A percentile compares a stretch with the other conserved stretches of the same genome.
Conservation (phyloP, 148 eudicot genomes). For the Silene latifolia region DNA sequence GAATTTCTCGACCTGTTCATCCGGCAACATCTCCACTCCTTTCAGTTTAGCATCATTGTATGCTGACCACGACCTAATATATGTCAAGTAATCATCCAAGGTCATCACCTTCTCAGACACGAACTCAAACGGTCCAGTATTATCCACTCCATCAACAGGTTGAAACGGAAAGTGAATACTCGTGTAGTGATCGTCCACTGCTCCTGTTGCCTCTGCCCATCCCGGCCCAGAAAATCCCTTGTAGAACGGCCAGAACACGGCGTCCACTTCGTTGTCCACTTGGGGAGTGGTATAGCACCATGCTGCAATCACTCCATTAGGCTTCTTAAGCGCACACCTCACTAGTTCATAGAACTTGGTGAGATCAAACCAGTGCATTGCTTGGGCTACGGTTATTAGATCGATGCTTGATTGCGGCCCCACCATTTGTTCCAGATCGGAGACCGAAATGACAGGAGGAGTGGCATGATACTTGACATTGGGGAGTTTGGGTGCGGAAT, state of each 20-base stretch:
- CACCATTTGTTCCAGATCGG: slow-evolving; percentile 31
- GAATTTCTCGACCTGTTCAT: slow-evolving; percentile 46
- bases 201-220: slow-evolving; percentile 34
- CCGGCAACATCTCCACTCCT: slow-evolving; percentile 60
- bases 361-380: slow-evolving; percentile 70
- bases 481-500: slow-evolving; percentile 55
- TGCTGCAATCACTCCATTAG: slow-evolving; percentile 62
- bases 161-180: slow-evolving; percentile 54
- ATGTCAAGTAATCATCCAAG: slow-evolving; percentile 50
- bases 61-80: slow-evolving; percentile 64
- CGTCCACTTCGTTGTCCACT: slow-evolving; percentile 36
- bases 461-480: slow-evolving; percentile 46
- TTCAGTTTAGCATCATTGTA: slow-evolving; percentile 54
- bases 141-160: slow-evolving; percentile 42
- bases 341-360: slow-evolving; percentile 46
- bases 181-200: slow-evolving; percentile 46
- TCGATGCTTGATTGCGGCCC: slow-evolving; percentile 41
- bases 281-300: slow-evolving; percentile 65
- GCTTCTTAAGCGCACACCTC: slow-evolving; percentile 47
- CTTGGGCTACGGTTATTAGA: slow-evolving; percentile 57
- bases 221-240: slow-evolving; percentile 31
- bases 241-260: slow-evolving; percentile 42
- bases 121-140: slow-evolving; percentile 62
- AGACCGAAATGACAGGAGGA: slow-evolving; percentile 31
- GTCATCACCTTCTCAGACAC: slow-evolving; percentile 45